These are phyloP conservation scores for Apiosordaria backusii DNA, from an alignment of 495 filamentous ascomycete species.

Conservation along the genomic window DNA sequence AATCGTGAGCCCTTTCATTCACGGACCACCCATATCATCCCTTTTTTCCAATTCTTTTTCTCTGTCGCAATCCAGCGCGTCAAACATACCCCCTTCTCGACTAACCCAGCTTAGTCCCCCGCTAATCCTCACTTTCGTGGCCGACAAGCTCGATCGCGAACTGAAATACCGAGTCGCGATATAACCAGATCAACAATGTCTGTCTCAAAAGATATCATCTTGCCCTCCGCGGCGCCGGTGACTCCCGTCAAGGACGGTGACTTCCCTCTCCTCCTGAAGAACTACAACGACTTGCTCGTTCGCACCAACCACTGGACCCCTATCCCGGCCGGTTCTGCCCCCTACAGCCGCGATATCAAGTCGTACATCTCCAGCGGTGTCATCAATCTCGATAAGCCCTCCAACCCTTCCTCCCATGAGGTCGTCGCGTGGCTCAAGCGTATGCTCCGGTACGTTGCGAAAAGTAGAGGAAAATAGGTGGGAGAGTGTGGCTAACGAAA, in stretches of 20 bases:
- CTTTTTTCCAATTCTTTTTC: background rate
- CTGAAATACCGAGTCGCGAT: background rate
- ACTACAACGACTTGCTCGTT: slow-evolving; percentile 81
- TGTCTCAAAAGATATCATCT: slow-evolving; percentile 58
- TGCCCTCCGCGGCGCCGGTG: slow-evolving; percentile 71
- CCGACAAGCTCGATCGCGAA: background rate
- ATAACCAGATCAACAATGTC: slow-evolving; percentile 18
- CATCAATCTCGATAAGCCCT: slow-evolving; percentile 94
- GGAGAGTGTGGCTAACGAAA: slow-evolving; percentile 22
- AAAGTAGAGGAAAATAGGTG: background rate
- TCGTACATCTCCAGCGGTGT: slow-evolving; percentile 93
- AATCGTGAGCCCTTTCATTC: slow-evolving; percentile 19
- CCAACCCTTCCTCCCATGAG: slow-evolving; percentile 96
- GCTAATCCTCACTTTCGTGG: background rate
- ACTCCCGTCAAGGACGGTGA: slow-evolving; percentile 81
- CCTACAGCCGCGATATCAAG: slow-evolving; percentile 87
- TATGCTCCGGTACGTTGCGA: slow-evolving; percentile 68
- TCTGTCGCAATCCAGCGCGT: background rate
- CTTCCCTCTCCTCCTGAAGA: slow-evolving; percentile 83
- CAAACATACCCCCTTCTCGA: background rate
- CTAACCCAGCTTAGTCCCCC: background rate
- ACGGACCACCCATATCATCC: slow-evolving; percentile 20
- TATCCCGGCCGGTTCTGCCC: slow-evolving; percentile 81
- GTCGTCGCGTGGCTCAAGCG: slow-evolving; percentile 99
- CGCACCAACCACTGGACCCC: slow-evolving; percentile 91